A percentile compares a stretch with the other conserved stretches of the same genome.
These are phyloP conservation scores for Dioscorea alata DNA, from an alignment of 106 monocot genomes.

Conservation along the genomic window DNA sequence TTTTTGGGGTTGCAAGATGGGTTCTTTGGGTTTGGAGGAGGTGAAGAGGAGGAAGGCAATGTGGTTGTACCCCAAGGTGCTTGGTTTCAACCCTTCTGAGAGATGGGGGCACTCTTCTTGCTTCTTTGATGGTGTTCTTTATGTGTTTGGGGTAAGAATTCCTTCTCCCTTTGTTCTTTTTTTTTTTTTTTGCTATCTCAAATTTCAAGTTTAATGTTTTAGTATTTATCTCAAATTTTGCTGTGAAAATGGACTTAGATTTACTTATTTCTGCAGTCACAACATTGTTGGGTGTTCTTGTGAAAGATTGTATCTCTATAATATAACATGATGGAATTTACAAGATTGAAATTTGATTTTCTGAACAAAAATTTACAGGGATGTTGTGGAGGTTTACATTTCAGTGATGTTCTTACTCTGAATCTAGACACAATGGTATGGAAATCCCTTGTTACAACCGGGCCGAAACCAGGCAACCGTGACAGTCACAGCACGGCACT, in stretches of 20 bases:
- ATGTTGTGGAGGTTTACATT: slow-evolving; percentile 88
- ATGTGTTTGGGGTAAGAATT: slow-evolving; percentile 74
- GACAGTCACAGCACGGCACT: slow-evolving; percentile 74
- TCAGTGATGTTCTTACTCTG: slow-evolving; percentile 75
- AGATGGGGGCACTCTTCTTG: slow-evolving; percentile 98
- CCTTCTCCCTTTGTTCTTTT: background rate
- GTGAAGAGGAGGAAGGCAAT: slow-evolving; percentile 78
- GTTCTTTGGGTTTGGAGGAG: slow-evolving; percentile 39
- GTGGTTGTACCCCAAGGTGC: slow-evolving; percentile 88
- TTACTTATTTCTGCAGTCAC: no score
- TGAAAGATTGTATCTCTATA: no score
- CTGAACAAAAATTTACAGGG: slow-evolving; percentile 29
- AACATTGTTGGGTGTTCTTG: no score
- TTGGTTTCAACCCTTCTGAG: slow-evolving; percentile 81
- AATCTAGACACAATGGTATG: slow-evolving; percentile 77
- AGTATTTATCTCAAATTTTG: no score
- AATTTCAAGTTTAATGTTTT: background rate
- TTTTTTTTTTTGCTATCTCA: background rate
- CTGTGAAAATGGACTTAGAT: no score
- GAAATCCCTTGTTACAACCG: slow-evolving; percentile 60
- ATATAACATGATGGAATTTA: no score
- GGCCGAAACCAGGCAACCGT: slow-evolving; percentile 60
- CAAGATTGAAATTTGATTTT: no score
- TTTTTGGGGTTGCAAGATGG: slow-evolving; percentile 21
- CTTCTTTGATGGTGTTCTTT: slow-evolving; percentile 58